These are phyloP conservation scores for Citrus sp. DNA, from an alignment of 345 rosid genomes.

Conservation along the genomic window DNA sequence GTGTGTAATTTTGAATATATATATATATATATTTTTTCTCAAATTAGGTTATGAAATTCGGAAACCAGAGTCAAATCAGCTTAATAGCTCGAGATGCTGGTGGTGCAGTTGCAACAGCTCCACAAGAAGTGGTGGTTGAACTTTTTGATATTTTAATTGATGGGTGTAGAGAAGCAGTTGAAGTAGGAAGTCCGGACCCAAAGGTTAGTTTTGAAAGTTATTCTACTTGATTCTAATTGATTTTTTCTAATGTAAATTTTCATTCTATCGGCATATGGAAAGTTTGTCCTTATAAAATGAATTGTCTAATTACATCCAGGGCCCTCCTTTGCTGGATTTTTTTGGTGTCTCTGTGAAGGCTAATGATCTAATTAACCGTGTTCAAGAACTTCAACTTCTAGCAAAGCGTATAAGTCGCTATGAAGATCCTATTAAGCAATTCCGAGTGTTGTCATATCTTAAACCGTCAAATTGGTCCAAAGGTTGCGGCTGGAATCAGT, in stretches of 20 bases:
- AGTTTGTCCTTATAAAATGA: not conserved
- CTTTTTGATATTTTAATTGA: slow-evolving; percentile 84
- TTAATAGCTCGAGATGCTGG: slow-evolving; percentile 79
- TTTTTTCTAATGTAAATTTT: not conserved
- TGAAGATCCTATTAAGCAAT: slow-evolving; percentile 81
- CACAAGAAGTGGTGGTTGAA: slow-evolving; percentile 80
- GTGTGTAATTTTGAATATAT: not conserved
- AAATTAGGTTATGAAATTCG: slow-evolving; percentile 86
- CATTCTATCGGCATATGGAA: not conserved
- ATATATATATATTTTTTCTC: not conserved
- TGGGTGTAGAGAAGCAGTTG: slow-evolving; percentile 81
- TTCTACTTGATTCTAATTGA: not conserved
- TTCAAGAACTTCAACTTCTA: slow-evolving; percentile 82
- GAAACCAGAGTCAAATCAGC: slow-evolving; percentile 70
- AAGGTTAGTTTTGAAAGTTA: slow-evolving; percentile 48
- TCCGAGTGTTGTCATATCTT: slow-evolving; percentile 75
- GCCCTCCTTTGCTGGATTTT: slow-evolving; percentile 90
- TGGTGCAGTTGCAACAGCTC: slow-evolving; percentile 75
- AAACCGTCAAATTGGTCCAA: slow-evolving; percentile 99
- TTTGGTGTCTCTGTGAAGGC: slow-evolving; percentile 98
- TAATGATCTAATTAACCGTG: slow-evolving; percentile 72
- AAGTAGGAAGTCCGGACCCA: slow-evolving; percentile 59
- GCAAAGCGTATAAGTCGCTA: slow-evolving; percentile 79
- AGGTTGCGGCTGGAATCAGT: slow-evolving; percentile 99
- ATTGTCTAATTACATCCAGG: slow-evolving; percentile 41